A percentile compares a stretch with the other conserved stretches of the same genome.
Evolutionary conservation across 495 filamentous ascomycete species (phyloP).

Genomic region (Xylaria curta): DNA sequence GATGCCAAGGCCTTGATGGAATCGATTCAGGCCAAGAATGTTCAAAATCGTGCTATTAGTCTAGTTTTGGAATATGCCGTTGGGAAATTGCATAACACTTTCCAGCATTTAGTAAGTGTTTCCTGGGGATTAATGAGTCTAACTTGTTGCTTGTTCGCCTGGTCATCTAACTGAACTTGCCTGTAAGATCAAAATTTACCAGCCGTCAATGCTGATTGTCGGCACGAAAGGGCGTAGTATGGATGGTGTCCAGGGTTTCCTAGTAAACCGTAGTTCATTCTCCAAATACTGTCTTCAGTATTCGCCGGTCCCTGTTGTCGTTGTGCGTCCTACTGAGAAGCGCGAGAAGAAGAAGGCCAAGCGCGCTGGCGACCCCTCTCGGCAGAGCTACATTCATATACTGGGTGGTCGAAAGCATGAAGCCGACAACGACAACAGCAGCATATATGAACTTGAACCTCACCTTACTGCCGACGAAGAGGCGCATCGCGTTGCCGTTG

Average conservation of each 20-base stretch:
- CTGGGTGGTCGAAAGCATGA: conserved; percentile 71
- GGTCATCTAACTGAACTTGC: conserved; percentile 1
- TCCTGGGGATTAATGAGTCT: background rate
- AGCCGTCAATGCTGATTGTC: conserved; percentile 93
- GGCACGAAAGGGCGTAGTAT: conserved; percentile 88
- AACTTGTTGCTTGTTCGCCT: conserved; percentile 1
- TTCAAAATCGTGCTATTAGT: conserved; percentile 82
- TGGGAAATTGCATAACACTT: conserved; percentile 89
- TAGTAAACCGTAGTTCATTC: conserved; percentile 81
- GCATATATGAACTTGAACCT: conserved; percentile 54
- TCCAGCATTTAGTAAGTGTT: conserved; percentile 83
- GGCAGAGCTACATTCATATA: conserved; percentile 82
- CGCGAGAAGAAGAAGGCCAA: conserved; percentile 92
- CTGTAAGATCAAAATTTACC: conserved; percentile 85
- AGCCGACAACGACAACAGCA: conserved; percentile 54
- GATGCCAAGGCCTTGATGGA: conserved; percentile 80
- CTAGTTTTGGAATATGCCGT: conserved; percentile 88
- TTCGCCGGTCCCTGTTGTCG: conserved; percentile 95
- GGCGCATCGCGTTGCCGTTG: conserved; percentile 72
- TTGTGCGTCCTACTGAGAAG: conserved; percentile 89
- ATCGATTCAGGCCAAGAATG: conserved; percentile 83
- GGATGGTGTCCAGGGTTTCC: conserved; percentile 86
- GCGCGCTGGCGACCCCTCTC: conserved; percentile 76
- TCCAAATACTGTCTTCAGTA: conserved; percentile 97
- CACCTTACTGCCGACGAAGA: conserved; percentile 64